phyloP scores from a whole-genome alignment of 2,329 filamentous ascomycete species.

The Chaetomium olivaceum region DNA sequence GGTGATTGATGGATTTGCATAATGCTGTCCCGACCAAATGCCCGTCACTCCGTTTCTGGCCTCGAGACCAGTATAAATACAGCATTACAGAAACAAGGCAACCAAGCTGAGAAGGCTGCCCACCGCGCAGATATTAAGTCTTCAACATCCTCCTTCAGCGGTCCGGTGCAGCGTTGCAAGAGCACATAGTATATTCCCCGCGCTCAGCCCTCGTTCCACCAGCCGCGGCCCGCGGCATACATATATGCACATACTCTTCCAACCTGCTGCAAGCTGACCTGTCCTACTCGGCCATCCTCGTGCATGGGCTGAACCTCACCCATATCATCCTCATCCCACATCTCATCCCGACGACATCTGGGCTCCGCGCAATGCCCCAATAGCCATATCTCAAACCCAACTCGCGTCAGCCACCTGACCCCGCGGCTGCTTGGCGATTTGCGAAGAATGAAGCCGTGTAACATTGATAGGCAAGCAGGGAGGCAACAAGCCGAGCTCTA shows the following conservation, averaged over 20 bases:
- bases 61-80: background rate
- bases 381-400: background rate
- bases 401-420: background rate
- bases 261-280: background rate
- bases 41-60: too few species aligned
- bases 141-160: background rate
- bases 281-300: background rate
- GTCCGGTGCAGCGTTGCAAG: conserved; percentile 3
- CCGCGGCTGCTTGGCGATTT: background rate
- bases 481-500: background rate
- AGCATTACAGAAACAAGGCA: background rate
- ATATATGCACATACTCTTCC: background rate
- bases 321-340: background rate
- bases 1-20: background rate
- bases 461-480: background rate
- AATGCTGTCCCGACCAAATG: background rate
- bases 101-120: background rate
- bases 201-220: background rate
- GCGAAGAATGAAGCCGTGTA: background rate
- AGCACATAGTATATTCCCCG: background rate
- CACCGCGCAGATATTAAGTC: background rate
- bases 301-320: background rate
- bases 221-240: conserved; percentile 7
- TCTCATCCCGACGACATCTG: background rate
- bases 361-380: background rate